Conservation (phyloP, 2,329 filamentous ascomycete genomes). For the Pseudogymnoascus sp. region DNA sequence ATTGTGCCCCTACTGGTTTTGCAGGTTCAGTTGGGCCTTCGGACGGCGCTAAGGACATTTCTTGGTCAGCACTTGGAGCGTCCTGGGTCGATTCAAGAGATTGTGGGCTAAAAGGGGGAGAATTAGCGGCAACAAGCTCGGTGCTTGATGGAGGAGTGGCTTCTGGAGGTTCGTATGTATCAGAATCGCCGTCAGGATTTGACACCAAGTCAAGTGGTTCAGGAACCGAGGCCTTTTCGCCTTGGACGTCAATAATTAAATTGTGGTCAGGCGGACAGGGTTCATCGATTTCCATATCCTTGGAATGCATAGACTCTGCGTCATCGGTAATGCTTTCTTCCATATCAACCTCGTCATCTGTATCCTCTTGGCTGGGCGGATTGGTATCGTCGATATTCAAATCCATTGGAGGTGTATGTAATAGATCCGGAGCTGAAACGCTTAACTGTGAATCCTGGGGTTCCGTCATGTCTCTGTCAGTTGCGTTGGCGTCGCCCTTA, state of each 20-base stretch:
- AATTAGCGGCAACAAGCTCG: conserved; percentile 19
- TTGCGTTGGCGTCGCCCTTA: background rate
- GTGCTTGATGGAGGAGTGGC: conserved; percentile 24
- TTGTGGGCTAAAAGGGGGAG: conserved; percentile 36
- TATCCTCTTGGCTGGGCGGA: conserved; percentile 13
- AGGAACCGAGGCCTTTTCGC: background rate
- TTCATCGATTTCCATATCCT: conserved; percentile 7
- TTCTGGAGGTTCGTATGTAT: conserved; percentile 49
- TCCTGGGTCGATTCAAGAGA: conserved; percentile 25
- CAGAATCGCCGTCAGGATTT: conserved; percentile 31
- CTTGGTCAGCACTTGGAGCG: background rate
- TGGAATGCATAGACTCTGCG: background rate
- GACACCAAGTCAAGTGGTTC: background rate
- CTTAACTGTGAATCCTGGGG: background rate
- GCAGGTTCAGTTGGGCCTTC: background rate
- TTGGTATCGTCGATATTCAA: background rate
- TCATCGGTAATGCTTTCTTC: conserved; percentile 9
- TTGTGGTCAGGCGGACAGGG: background rate
- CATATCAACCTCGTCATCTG: conserved; percentile 15
- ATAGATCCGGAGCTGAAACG: background rate
- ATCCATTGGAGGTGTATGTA: background rate
- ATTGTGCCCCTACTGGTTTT: background rate
- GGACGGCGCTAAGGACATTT: background rate
- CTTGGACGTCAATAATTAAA: background rate
- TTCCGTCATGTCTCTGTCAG: background rate